A percentile compares a stretch with the other conserved stretches of the same genome.
Conservation (phyloP, 129 eudicot genomes). For the Tanacetum coccineum region DNA sequence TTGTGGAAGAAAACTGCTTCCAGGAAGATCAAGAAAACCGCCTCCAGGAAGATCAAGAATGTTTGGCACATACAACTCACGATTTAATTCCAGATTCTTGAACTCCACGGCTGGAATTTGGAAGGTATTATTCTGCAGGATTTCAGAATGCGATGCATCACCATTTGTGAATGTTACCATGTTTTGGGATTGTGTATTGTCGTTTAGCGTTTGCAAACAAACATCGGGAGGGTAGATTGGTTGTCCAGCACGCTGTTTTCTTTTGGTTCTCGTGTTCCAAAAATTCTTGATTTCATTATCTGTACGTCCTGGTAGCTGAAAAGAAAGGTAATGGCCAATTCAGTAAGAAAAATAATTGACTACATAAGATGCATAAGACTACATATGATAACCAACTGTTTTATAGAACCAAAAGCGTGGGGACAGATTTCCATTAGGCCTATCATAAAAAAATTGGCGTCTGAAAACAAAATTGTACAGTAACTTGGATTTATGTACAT, state of each 20-base stretch:
- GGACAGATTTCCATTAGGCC: too few relatives aligned
- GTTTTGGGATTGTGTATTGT: conserved; percentile 48
- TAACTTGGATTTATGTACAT: too few relatives aligned
- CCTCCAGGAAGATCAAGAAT: conserved; percentile 40
- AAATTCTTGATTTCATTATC: conserved; percentile 92
- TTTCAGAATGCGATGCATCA: conserved; percentile 36
- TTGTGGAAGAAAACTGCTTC: conserved; percentile 38
- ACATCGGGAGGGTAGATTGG: conserved; percentile 85
- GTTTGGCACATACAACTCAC: conserved; percentile 28
- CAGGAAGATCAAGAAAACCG: conserved; percentile 50
- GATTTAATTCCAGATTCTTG: conserved; percentile 38
- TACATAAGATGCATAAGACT: too few relatives aligned
- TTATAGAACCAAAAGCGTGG: too few relatives aligned
- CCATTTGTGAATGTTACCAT: conserved; percentile 40
- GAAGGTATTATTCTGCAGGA: conserved; percentile 35
- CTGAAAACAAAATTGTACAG: too few relatives aligned
- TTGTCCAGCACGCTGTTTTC: conserved; percentile 87
- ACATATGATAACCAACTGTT: too few relatives aligned
- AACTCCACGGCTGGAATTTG: conserved; percentile 56
- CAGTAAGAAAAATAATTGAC: conserved; percentile 9
- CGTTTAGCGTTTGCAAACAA: conserved; percentile 42
- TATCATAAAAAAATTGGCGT: too few relatives aligned
- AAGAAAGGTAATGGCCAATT: conserved; percentile 9
- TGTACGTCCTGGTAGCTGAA: conserved; percentile 94
- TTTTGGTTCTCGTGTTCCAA: conserved; percentile 93